Conservation (phyloP, 495 filamentous ascomycete genomes). For the Umbilicaria muhlenbergii region DNA sequence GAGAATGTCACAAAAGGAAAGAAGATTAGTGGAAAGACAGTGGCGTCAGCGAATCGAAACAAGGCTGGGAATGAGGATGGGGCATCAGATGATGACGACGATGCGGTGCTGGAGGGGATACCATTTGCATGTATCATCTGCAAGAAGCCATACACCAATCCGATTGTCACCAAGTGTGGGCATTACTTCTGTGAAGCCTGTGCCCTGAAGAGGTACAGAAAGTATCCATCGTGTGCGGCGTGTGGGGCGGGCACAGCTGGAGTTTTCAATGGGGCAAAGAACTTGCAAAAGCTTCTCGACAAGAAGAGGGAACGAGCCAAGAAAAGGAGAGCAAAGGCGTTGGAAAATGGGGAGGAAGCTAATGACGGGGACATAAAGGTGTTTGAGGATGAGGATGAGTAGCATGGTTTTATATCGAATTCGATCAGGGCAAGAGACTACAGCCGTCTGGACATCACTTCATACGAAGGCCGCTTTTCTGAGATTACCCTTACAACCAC, state of each 20-base stretch:
- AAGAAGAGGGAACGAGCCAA: slow-evolving; percentile 62
- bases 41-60: slow-evolving; percentile 41
- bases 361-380: slow-evolving; percentile 44
- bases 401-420: neutral
- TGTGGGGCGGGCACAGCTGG: slow-evolving; percentile 76
- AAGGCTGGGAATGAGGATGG: slow-evolving; percentile 29
- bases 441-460: no score
- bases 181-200: slow-evolving; percentile 94
- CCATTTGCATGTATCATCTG: slow-evolving; percentile 96
- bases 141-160: slow-evolving; percentile 60
- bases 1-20: slow-evolving; percentile 69
- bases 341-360: slow-evolving; percentile 54
- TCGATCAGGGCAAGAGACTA: no score
- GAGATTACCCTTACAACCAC: no score
- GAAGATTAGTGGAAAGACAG: slow-evolving; percentile 41
- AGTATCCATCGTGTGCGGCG: slow-evolving; percentile 67
- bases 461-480: no score
- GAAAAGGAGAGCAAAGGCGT: slow-evolving; percentile 52
- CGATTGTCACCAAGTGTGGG: slow-evolving; percentile 77
- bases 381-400: slow-evolving; percentile 1
- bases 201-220: slow-evolving; percentile 68
- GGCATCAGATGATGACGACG: slow-evolving; percentile 53
- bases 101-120: slow-evolving; percentile 67
- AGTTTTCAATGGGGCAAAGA: slow-evolving; percentile 81
- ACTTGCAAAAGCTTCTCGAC: slow-evolving; percentile 62